phyloP scores from a whole-genome alignment of 2,329 filamentous ascomycete genomes.

The Fusarium sp. region DNA sequence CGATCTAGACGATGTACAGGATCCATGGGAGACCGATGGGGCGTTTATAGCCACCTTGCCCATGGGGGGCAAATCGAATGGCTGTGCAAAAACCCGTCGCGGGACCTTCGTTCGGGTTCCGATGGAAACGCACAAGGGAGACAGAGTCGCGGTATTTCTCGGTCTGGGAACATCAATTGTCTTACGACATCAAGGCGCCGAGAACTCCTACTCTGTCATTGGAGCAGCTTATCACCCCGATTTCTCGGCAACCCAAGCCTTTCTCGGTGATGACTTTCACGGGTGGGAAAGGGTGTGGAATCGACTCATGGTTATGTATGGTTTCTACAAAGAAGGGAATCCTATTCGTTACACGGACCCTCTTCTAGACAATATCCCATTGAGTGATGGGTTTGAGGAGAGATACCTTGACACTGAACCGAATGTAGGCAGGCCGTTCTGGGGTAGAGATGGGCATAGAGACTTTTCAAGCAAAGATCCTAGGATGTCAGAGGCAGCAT shows the following conservation, averaged over 20 bases:
- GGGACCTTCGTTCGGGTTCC: background rate
- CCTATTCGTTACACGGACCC: background rate
- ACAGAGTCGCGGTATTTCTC: background rate
- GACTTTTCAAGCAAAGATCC: too few relatives aligned
- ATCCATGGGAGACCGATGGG: background rate
- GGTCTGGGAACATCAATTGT: background rate
- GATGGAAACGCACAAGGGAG: background rate
- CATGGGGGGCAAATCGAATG: fast-evolving
- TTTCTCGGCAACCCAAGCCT: background rate
- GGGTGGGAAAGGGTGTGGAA: background rate
- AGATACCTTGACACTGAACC: too few relatives aligned
- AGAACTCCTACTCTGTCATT: background rate
- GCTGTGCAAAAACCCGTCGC: background rate
- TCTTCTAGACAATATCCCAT: background rate
- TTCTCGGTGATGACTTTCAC: background rate
- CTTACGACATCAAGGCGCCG: background rate
- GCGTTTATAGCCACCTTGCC: background rate
- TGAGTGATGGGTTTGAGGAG: background rate
- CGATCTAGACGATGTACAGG: fast-evolving
- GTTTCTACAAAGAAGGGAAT: background rate
- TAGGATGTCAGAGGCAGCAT: too few relatives aligned
- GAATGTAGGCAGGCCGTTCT: too few relatives aligned
- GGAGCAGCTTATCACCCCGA: background rate
- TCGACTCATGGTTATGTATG: background rate
- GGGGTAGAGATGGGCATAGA: too few relatives aligned